Percentiles rank a stretch among this genome's conserved stretches.
Conservation (phyloP, 2,329 filamentous ascomycete species). For the Fusarium kyushuense region DNA sequence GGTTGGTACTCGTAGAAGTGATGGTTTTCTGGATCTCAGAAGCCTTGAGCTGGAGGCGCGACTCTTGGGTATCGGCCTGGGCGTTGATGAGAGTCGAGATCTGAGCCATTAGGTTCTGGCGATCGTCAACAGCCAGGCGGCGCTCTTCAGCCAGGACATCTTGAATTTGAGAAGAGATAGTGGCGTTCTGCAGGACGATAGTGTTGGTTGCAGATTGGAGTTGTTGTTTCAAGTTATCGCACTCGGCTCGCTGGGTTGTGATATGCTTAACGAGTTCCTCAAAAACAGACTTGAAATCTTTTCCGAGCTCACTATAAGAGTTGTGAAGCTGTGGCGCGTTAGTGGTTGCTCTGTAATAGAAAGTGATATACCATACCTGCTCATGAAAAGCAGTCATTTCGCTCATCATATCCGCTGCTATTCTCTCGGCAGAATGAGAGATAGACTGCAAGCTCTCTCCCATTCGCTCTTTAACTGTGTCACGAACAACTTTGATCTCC, state of each 20-base stretch:
- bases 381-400: slow-evolving; percentile 88
- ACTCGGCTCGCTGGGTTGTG: slow-evolving; percentile 80
- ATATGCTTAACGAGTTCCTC: slow-evolving; percentile 83
- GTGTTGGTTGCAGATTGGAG: slow-evolving; percentile 76
- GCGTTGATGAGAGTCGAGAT: slow-evolving; percentile 82
- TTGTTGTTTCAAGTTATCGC: slow-evolving; percentile 77
- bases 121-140: slow-evolving; percentile 77
- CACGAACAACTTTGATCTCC: slow-evolving; percentile 89
- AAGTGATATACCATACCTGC: slow-evolving; percentile 57
- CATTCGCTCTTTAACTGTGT: slow-evolving; percentile 88
- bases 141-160: slow-evolving; percentile 82
- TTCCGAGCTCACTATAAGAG: slow-evolving; percentile 85
- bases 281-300: slow-evolving; percentile 88
- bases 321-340: slow-evolving; percentile 71
- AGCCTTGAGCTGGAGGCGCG: slow-evolving; percentile 74
- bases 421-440: slow-evolving; percentile 85
- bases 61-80: slow-evolving; percentile 79
- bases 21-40: slow-evolving; percentile 74
- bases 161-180: slow-evolving; percentile 74
- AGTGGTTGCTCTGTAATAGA: slow-evolving; percentile 1
- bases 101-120: slow-evolving; percentile 78
- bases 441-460: slow-evolving; percentile 87
- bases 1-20: slow-evolving; percentile 68
- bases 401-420: slow-evolving; percentile 87
- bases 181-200: slow-evolving; percentile 75